Percentiles rank a stretch among this genome's conserved stretches.
Conservation (phyloP, 257 asterid species). For the Anisodus tanguticus region DNA sequence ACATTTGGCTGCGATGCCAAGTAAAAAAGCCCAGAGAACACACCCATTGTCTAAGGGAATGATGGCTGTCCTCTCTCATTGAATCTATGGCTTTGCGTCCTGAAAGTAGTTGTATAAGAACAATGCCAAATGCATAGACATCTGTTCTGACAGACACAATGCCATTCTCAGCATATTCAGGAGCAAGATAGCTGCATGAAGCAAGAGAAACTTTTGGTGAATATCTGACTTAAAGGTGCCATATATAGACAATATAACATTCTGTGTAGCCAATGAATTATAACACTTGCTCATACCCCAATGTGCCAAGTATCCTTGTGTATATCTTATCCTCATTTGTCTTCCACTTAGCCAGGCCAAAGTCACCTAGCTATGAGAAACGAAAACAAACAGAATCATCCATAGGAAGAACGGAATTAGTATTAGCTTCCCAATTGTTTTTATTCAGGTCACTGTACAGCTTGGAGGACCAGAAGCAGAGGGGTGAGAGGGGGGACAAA, state of each 20-base stretch:
- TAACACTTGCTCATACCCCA: slow-evolving; percentile 58
- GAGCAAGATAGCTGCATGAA: slow-evolving; percentile 73
- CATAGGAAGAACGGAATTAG: neutral
- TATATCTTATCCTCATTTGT: slow-evolving; percentile 48
- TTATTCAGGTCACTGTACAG: neutral
- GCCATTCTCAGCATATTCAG: slow-evolving; percentile 78
- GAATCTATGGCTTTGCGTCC: slow-evolving; percentile 71
- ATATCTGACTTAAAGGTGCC: neutral
- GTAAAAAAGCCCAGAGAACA: slow-evolving; percentile 10
- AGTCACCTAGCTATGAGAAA: slow-evolving; percentile 67
- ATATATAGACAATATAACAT: neutral
- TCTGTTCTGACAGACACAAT: slow-evolving; percentile 75
- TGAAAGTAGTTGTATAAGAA: slow-evolving; percentile 72
- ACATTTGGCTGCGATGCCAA: neutral
- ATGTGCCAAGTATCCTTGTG: slow-evolving; percentile 70
- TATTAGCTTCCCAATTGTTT: neutral
- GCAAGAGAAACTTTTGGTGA: slow-evolving; percentile 28
- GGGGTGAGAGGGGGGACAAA: no score
- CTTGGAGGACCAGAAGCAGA: no score
- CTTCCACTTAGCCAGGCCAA: slow-evolving; percentile 87
- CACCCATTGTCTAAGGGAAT: slow-evolving; percentile 77
- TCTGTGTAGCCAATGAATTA: neutral
- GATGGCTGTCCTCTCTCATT: slow-evolving; percentile 51
- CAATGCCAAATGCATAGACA: slow-evolving; percentile 70
- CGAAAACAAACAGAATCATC: slow-evolving; percentile 25